These are phyloP conservation scores for Aspergillus carbonarius DNA, from an alignment of 2,329 filamentous ascomycete species.

Conservation along the genomic window DNA sequence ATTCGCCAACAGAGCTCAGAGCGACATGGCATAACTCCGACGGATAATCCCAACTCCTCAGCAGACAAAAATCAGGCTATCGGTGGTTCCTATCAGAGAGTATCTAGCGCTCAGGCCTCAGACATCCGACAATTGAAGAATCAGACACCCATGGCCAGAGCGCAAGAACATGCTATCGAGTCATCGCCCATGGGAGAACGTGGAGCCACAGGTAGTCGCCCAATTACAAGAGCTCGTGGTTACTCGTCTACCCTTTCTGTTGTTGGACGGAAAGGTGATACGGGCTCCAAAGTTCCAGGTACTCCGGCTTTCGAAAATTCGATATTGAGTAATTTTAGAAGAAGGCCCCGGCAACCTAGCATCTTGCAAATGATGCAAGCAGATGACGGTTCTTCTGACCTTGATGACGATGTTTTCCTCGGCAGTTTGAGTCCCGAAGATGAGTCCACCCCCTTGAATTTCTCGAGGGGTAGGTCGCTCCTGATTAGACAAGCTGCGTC, in stretches of 20 bases:
- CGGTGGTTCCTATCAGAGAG: constrained; percentile 5
- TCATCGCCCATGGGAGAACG: constrained; percentile 36
- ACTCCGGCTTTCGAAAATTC: constrained; percentile 46
- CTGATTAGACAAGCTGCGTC: constrained; percentile 19
- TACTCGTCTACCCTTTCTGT: constrained; percentile 42
- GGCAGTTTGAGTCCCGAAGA: constrained; percentile 45
- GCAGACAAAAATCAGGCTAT: not conserved
- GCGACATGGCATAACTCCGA: not conserved
- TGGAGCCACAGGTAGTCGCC: constrained; percentile 34
- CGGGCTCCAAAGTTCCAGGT: constrained; percentile 34
- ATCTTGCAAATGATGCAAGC: constrained; percentile 47
- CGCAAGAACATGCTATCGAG: constrained; percentile 35
- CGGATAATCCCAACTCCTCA: constrained; percentile 5
- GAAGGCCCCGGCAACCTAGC: constrained; percentile 45
- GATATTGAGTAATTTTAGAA: constrained; percentile 45
- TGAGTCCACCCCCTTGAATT: constrained; percentile 46
- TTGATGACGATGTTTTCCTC: constrained; percentile 42
- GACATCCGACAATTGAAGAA: constrained; percentile 24
- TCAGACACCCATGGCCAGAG: constrained; percentile 33
- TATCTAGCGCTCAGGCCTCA: constrained; percentile 12
- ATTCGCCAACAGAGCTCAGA: not conserved
- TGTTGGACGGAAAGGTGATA: constrained; percentile 39
- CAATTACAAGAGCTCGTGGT: constrained; percentile 38
- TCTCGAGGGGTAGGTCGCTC: constrained; percentile 35
- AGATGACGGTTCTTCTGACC: constrained; percentile 39